Evolutionary conservation across 2,329 filamentous ascomycete species (phyloP).

Genomic region (Sarocladium kiliense): DNA sequence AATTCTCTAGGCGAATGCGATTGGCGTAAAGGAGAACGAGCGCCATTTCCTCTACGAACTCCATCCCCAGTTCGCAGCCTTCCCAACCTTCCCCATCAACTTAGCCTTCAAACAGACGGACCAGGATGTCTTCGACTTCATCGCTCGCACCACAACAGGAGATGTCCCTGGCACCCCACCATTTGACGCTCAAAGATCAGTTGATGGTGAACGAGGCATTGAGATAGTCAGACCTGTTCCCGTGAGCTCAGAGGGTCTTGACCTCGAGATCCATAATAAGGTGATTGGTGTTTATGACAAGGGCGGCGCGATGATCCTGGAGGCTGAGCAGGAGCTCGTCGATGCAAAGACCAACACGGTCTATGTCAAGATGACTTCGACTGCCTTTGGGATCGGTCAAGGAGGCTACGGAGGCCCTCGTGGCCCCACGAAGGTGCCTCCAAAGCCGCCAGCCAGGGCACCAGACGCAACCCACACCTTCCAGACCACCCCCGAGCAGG

Average conservation of each 20-base stretch:
- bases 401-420: conserved; percentile 38
- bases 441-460: conserved; percentile 24
- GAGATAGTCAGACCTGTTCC: conserved; percentile 32
- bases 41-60: conserved; percentile 39
- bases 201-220: conserved; percentile 36
- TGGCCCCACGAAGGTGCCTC: conserved; percentile 28
- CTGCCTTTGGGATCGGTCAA: conserved; percentile 38
- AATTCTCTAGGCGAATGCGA: conserved; percentile 31
- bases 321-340: conserved; percentile 32
- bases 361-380: conserved; percentile 33
- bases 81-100: conserved; percentile 43
- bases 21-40: conserved; percentile 31
- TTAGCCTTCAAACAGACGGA: conserved; percentile 39
- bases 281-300: conserved; percentile 42
- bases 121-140: conserved; percentile 38
- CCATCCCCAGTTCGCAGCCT: conserved; percentile 36
- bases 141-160: conserved; percentile 25
- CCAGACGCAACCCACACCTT: conserved; percentile 33
- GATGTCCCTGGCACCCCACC: conserved; percentile 32
- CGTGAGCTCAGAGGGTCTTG: conserved; percentile 26
- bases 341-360: conserved; percentile 31
- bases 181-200: conserved; percentile 34
- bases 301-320: conserved; percentile 35
- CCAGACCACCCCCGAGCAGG: conserved; percentile 31
- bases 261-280: conserved; percentile 32